Percentiles rank a stretch among this genome's conserved stretches.
These are phyloP conservation scores for Lipomyces sp. DNA, from an alignment of 805 yeast genomes.

Conservation along the genomic window DNA sequence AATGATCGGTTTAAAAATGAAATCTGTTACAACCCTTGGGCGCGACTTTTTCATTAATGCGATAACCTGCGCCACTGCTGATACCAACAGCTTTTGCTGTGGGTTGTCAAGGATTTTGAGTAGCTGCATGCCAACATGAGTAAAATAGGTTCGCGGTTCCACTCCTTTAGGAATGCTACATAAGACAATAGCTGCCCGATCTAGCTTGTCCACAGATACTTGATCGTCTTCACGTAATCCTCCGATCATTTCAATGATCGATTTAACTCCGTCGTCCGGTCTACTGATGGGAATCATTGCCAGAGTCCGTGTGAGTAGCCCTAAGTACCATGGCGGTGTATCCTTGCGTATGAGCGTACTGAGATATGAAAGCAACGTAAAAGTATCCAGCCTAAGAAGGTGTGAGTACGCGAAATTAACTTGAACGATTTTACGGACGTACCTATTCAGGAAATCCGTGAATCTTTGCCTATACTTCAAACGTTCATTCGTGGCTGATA, in stretches of 20 bases:
- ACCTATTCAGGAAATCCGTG: conserved; percentile 22
- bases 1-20: conserved; percentile 51
- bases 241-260: conserved; percentile 74
- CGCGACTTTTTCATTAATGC: conserved; percentile 47
- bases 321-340: conserved; percentile 54
- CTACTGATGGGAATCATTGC: conserved; percentile 61
- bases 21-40: conserved; percentile 60
- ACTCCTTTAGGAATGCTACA: conserved; percentile 63
- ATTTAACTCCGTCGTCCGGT: conserved; percentile 66
- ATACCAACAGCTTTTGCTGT: conserved; percentile 54
- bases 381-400: conserved; percentile 55
- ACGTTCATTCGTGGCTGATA: conserved; percentile 8
- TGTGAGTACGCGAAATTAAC: not conserved
- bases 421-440: not conserved
- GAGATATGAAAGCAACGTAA: conserved; percentile 64
- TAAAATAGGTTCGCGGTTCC: conserved; percentile 57
- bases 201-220: conserved; percentile 66
- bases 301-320: conserved; percentile 55
- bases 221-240: conserved; percentile 78
- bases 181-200: conserved; percentile 68
- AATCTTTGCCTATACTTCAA: conserved; percentile 11
- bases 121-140: conserved; percentile 65
- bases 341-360: conserved; percentile 60
- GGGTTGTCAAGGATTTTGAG: conserved; percentile 58
- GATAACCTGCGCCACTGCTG: conserved; percentile 58